These are phyloP conservation scores for Garcia nutans DNA, from an alignment of 345 rosid genomes.

Conservation along the genomic window DNA sequence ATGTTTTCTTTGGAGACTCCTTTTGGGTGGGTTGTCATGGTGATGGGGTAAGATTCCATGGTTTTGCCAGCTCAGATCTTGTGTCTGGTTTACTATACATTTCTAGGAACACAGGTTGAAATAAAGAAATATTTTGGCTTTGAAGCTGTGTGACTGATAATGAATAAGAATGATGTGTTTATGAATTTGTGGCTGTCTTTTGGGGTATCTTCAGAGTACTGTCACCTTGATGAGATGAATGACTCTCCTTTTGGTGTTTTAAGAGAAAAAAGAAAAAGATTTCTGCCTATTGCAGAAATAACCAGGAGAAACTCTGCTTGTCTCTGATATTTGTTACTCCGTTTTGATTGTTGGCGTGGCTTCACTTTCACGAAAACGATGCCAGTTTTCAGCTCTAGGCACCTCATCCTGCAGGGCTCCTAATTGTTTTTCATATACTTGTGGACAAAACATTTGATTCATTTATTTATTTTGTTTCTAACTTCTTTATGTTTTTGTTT, in stretches of 20 bases:
- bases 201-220: neutral
- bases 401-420: neutral
- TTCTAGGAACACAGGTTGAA: neutral
- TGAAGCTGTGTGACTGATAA: neutral
- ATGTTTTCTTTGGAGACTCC: neutral
- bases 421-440: too few relatives aligned
- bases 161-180: neutral
- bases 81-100: neutral
- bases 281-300: neutral
- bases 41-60: neutral
- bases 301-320: neutral
- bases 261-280: neutral
- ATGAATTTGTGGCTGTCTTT: neutral
- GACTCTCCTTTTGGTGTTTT: neutral
- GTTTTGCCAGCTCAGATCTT: neutral
- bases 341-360: neutral
- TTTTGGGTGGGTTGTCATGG: neutral
- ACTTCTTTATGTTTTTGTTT: too few relatives aligned
- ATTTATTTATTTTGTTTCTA: too few relatives aligned
- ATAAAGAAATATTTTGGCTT: neutral
- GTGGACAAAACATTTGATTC: too few relatives aligned
- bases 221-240: neutral
- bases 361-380: neutral
- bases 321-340: neutral
- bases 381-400: neutral